Percentiles rank a stretch among this genome's conserved stretches.
phyloP scores from a whole-genome alignment of 2,329 filamentous ascomycete species.

The Penicillium fuscoglaucum region DNA sequence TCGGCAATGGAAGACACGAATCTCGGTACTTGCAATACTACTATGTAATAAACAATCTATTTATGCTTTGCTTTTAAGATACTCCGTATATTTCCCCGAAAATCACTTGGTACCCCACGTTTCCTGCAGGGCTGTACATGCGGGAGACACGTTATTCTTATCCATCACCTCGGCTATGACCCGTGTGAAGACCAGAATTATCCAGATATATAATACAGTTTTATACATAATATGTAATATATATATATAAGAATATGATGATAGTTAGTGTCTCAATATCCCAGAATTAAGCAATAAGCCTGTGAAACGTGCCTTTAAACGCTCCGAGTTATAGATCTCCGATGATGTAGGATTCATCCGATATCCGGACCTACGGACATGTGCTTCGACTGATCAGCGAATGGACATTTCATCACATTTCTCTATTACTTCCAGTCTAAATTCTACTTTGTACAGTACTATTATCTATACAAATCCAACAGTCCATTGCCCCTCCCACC shows the following conservation, averaged over 20 bases:
- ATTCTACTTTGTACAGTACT: not conserved
- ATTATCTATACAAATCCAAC: not conserved
- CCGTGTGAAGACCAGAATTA: not conserved
- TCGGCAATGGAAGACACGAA: not conserved
- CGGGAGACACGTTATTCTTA: not conserved
- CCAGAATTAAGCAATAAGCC: not conserved
- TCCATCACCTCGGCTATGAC: not conserved
- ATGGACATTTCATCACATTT: not conserved
- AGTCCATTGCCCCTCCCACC: not conserved
- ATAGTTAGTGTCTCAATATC: not conserved
- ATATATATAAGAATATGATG: not conserved
- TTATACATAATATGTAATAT: not conserved
- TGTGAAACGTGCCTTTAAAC: not conserved
- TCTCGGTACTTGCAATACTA: not conserved
- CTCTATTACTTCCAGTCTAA: not conserved
- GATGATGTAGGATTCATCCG: slow-evolving; percentile 14
- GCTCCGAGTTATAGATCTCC: not conserved
- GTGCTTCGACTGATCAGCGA: slow-evolving; percentile 12
- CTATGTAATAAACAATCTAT: not conserved
- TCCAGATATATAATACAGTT: not conserved
- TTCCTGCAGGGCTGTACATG: not conserved
- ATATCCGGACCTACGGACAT: slow-evolving; percentile 26
- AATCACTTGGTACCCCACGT: not conserved
- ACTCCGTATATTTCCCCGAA: not conserved
- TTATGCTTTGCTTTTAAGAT: not conserved